Evolutionary conservation across 2,329 filamentous ascomycete species (phyloP), one percentile per base, ranked within the genome.

Genomic region (Fusarium sambucinum): DNA sequence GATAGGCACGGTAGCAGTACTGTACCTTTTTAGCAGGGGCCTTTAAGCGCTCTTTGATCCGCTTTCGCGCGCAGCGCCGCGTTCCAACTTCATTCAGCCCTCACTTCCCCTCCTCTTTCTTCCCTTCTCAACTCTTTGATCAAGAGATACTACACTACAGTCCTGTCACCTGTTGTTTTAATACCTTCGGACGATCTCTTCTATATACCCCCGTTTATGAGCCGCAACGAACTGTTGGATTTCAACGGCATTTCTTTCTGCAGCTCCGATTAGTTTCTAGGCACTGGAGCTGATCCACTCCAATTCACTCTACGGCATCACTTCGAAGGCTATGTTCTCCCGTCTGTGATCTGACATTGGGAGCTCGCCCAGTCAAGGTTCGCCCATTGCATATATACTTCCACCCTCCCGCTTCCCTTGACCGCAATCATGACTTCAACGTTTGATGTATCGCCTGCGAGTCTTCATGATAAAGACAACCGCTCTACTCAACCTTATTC

Each of bases 381-480:
- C 60, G 65, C 69, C 37, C 44, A 44, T 59, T 73, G 48, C 78
- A 80, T 80, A 81, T 80, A 80, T 75, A 71, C 71, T 71, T 60
- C 37, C 68, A 71, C 67, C 68, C 71, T 68, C 68, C 62, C 66
- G 50, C 45, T 41, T 59, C 50, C 50, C 54, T 54, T 40, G 62
- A 53, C 47, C 68, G 70, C 73, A 75, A 74, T 71, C 74, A 84
- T 84, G 82, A 78, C 82, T 77, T 82, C 80, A 50, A 77, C 79
- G 70, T 82, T 80, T 73, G 80, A 79, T 62, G 74, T 80, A 68
- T 77, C 78, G 65, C 78, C 79, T 64, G 75, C 78, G 59, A 80
- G 78, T 70, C 77, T 82, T 70, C 75, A 79, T 70, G 77, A 81
- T 71, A 70, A 73, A 48, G 68, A 76, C 57, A 72, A 69, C 44